phyloP scores from a whole-genome alignment of 179 eudicot species.

The Beta lomatogona region DNA sequence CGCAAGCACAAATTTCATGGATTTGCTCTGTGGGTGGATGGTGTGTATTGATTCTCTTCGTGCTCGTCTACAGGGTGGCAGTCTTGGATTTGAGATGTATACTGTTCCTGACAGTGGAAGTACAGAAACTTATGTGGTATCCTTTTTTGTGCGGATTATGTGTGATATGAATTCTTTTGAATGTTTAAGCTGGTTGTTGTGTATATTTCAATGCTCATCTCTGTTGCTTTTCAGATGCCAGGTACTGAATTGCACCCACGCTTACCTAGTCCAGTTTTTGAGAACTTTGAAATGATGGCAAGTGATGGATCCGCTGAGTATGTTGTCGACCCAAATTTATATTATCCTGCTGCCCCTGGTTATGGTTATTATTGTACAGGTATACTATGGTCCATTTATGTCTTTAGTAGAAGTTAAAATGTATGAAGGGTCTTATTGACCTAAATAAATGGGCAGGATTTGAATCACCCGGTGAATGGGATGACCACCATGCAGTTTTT shows the following conservation, averaged over 20 bases:
- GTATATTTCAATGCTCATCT: not conserved
- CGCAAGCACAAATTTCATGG: not conserved
- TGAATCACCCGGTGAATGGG: slow-evolving; percentile 76
- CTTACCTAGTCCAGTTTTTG: slow-evolving; percentile 42
- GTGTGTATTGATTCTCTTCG: slow-evolving; percentile 9
- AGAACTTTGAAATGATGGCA: slow-evolving; percentile 59
- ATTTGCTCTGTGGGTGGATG: not conserved
- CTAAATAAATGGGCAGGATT: slow-evolving; percentile 44
- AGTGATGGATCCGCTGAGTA: slow-evolving; percentile 64
- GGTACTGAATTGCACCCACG: slow-evolving; percentile 51
- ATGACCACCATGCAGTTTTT: slow-evolving; percentile 72
- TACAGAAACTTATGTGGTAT: slow-evolving; percentile 60
- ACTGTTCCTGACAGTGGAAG: slow-evolving; percentile 50
- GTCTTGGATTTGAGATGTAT: slow-evolving; percentile 41
- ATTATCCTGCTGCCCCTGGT: slow-evolving; percentile 72
- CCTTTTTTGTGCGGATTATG: slow-evolving; percentile 6
- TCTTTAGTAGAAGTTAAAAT: slow-evolving; percentile 1
- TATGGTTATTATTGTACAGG: slow-evolving; percentile 93
- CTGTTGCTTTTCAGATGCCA: slow-evolving; percentile 49
- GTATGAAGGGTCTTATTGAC: not conserved
- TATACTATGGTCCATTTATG: slow-evolving; percentile 10
- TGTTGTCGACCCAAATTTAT: slow-evolving; percentile 67
- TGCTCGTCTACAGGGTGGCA: slow-evolving; percentile 29
- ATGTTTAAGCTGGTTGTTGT: not conserved
- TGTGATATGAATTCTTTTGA: not conserved